Base-by-base conservation (phyloP, 1,284 basidiomycete genomes). In the Ustilago esculenta region DNA sequence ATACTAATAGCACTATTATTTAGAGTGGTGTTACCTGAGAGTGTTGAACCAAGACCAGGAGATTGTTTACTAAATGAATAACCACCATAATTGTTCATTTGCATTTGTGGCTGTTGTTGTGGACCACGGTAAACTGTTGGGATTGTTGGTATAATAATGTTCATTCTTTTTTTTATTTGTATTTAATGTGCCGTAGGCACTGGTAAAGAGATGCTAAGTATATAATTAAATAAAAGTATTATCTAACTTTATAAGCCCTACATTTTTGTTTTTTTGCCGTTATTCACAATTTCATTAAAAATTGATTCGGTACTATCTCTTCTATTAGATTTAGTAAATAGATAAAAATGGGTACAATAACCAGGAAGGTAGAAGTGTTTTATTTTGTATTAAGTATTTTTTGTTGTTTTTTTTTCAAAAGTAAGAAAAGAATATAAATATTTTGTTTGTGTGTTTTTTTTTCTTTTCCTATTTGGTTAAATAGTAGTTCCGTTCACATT, bases 1-100 rank as follows among this genome's bases (percentile, higher is more conserved):
- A 56, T 47, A 42, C 27, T 34, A 44, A 45, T 60, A 36, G 49
- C 55, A 50, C 42, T 50, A 45, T 50, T 50, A 58, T 58, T 50
- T 45, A 58, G 25, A 23, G 47, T 34, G 17, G 36, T 56, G 42
- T 56, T 39, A 15, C 45, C 53, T 41, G 48, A 41, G 41, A 50
- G 48, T 34, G 27, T 50, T 29, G 36, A 42, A 36, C 39, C 37
- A 42, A 36, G 53, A 23, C 46, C 45, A 48, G 41, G 15, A 46
- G 39, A 51, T 50, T 51, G 33, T 45, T 50, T 50, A 48, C 33
- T 60, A 53, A 52, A 60, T 40, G 44, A 46, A 47, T 59, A 29
- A 18, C 5, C 48, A 42, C 32, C 24, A 43, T 29, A 42, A 48
- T 41, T 50, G 21, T 50, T 50, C 36, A 39, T 49, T 40, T 49